These are phyloP conservation scores for Phytophthora megakarya DNA, from an alignment of 352 stramenopile genomes.

Conservation along the genomic window DNA sequence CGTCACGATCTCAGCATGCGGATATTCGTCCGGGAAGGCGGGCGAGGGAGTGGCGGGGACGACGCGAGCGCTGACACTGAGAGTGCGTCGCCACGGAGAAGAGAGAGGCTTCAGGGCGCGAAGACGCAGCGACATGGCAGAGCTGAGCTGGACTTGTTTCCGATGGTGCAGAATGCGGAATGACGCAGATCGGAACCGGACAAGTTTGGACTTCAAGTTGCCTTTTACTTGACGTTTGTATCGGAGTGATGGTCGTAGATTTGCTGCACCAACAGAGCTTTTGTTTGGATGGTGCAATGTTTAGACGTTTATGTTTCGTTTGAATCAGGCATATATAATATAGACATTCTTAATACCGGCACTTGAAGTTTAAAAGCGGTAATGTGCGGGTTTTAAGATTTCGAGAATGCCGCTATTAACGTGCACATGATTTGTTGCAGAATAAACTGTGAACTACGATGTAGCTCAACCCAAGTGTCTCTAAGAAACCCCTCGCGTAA, in stretches of 20 bases:
- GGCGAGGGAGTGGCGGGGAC: constrained; percentile 55
- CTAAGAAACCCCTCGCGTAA: too few species aligned
- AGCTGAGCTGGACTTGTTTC: constrained; percentile 18
- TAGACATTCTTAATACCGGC: too few species aligned
- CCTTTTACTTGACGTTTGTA: constrained; percentile 20
- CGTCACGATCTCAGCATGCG: constrained; percentile 55
- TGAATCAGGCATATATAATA: too few species aligned
- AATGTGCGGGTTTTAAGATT: too few species aligned
- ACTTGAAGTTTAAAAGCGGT: too few species aligned
- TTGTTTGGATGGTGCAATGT: neutral
- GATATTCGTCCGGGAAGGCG: constrained; percentile 69
- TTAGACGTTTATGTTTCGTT: constrained; percentile 16
- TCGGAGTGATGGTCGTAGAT: constrained; percentile 15
- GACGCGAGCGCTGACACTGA: constrained; percentile 13
- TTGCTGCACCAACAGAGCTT: neutral
- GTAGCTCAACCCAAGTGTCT: too few species aligned
- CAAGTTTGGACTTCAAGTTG: constrained; percentile 22
- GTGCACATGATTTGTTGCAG: too few species aligned
- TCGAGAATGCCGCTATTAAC: too few species aligned
- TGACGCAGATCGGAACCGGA: constrained; percentile 7
- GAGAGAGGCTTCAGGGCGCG: constrained; percentile 12
- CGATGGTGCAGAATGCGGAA: constrained; percentile 39
- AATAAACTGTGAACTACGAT: too few species aligned
- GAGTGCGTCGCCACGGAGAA: constrained; percentile 16
- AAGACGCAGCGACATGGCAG: constrained; percentile 11